Percentiles rank a stretch among this genome's conserved stretches.
These are phyloP conservation scores for Neurospora pannonica DNA, from an alignment of 495 filamentous ascomycete species.

Conservation along the genomic window DNA sequence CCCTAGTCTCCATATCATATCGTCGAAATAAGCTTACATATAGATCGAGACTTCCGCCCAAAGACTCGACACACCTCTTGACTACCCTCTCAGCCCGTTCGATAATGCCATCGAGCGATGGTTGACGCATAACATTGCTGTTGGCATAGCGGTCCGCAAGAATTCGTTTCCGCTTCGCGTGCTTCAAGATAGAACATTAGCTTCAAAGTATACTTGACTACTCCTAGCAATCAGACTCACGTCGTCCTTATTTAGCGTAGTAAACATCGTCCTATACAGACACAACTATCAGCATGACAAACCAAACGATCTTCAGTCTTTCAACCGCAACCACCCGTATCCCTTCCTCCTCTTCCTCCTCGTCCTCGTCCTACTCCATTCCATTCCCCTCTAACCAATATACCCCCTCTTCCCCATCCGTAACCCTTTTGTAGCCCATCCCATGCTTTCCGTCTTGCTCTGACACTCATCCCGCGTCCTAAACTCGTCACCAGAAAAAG, in stretches of 20 bases:
- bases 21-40: slow-evolving; percentile 36
- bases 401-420: no score
- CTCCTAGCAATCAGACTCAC: slow-evolving; percentile 20
- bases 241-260: slow-evolving; percentile 45
- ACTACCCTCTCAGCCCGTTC: slow-evolving; percentile 46
- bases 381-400: no score
- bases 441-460: no score
- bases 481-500: not conserved
- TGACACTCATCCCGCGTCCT: not conserved
- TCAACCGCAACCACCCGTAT: not conserved
- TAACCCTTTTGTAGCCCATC: no score
- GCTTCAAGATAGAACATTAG: slow-evolving; percentile 24
- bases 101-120: slow-evolving; percentile 43
- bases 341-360: not conserved
- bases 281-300: not conserved
- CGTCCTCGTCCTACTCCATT: no score
- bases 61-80: slow-evolving; percentile 34
- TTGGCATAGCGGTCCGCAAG: slow-evolving; percentile 59
- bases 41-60: slow-evolving; percentile 40
- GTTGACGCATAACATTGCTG: slow-evolving; percentile 48
- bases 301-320: no score
- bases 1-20: not conserved
- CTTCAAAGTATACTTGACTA: not conserved
- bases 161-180: slow-evolving; percentile 48
- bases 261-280: slow-evolving; percentile 47